A percentile compares a stretch with the other conserved stretches of the same genome.
Conservation (phyloP, 208 protist genomes). For the Leishmania lainsoni region DNA sequence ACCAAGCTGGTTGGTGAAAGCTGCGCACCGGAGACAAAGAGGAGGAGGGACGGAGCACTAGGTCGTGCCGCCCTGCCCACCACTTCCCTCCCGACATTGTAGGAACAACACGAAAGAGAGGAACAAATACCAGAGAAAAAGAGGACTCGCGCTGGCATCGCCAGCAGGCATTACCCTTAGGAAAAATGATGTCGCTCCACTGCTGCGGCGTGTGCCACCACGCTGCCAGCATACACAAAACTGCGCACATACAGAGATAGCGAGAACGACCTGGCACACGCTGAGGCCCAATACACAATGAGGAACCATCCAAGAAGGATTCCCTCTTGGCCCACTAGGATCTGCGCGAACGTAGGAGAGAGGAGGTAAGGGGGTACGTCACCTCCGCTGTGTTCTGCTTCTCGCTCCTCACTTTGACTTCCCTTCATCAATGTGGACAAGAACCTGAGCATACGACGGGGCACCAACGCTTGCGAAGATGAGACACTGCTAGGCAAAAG, state of each 20-base stretch:
- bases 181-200: slow-evolving; percentile 19
- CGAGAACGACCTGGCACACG: neutral
- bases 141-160: slow-evolving; percentile 21
- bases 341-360: neutral
- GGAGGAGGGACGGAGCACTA: neutral
- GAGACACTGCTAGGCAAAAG: slow-evolving; percentile 44
- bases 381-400: neutral
- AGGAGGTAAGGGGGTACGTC: neutral
- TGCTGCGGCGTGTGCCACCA: slow-evolving; percentile 28
- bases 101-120: neutral
- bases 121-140: neutral
- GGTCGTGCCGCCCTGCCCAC: neutral
- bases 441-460: neutral
- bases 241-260: neutral
- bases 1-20: slow-evolving; percentile 6
- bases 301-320: neutral
- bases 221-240: neutral
- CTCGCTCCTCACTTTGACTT: slow-evolving; percentile 46
- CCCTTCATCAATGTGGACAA: slow-evolving; percentile 20
- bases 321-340: neutral
- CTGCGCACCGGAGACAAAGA: neutral
- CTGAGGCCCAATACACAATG: neutral
- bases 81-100: neutral
- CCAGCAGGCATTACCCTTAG: slow-evolving; percentile 28
- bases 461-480: neutral